Conservation (phyloP, 176 grass and related monocot genomes). For the Rhynchospora pubera region DNA sequence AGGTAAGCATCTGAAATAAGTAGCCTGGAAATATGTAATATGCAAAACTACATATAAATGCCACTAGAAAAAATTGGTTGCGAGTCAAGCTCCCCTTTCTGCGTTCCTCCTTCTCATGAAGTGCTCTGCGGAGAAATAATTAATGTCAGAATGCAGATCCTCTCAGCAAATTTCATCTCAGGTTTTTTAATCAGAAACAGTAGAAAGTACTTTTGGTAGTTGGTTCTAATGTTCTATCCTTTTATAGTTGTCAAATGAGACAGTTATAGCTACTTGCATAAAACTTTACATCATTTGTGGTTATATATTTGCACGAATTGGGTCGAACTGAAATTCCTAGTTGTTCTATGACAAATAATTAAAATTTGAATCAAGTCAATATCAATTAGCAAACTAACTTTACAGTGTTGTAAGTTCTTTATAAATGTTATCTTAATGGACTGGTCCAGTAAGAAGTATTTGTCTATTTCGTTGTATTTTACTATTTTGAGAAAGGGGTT, state of each 20-base stretch:
- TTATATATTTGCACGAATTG: background rate
- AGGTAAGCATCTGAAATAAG: conserved; percentile 90
- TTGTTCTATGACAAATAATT: background rate
- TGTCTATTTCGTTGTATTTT: background rate
- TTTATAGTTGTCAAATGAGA: background rate
- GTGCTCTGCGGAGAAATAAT: conserved; percentile 25
- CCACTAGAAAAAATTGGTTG: conserved; percentile 79
- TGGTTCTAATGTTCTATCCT: background rate
- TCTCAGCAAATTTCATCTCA: background rate
- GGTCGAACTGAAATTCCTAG: background rate
- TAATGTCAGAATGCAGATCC: background rate
- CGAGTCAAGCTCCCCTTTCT: conserved; percentile 57
- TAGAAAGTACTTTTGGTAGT: background rate
- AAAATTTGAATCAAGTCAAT: background rate
- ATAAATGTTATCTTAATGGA: background rate
- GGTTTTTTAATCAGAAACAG: background rate
- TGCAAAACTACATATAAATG: conserved; percentile 71
- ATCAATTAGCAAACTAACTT: background rate
- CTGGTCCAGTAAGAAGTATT: background rate
- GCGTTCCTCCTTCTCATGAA: conserved; percentile 70
- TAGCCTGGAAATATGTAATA: conserved; percentile 85
- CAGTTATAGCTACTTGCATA: background rate
- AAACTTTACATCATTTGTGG: background rate
- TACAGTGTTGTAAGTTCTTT: background rate
- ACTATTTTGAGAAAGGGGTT: background rate